Evolutionary conservation across 2,329 filamentous ascomycete genomes (phyloP), one percentile per base, ranked within the genome.

Genomic region (Nakataea oryzae): DNA sequence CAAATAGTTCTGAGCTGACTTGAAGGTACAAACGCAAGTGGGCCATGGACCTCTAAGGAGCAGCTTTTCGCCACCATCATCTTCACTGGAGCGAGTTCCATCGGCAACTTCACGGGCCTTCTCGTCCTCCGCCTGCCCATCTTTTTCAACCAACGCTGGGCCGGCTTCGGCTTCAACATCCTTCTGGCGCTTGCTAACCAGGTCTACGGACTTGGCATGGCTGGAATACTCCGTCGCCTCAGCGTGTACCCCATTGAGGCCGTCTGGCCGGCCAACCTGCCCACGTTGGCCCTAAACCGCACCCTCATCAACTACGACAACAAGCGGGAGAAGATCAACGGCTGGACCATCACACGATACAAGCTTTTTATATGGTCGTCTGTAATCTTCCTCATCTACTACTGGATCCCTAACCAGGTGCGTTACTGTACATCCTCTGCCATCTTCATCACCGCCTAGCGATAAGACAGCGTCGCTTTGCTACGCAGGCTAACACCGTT

Each of bases 261-360:
- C 1, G 62, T 79, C 3, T 80, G 77, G 77, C 78, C 78, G 0
- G 74, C 73, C 0, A 69, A 74, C 5, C 65, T 79, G n/a, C 72
- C 73, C 1, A 72, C 67, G 6, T 70, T 75, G 21, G 71, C 73
- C 4, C 69, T 76, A 65, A 75, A 74, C 62, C 64, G 69, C 7
- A 71, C 74, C 0, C 62, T 73, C 24, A 70, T 68, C 7, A 67
- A 67, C 2, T 72, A 72, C 0, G 74, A 78, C 56, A 69, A 77
- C 56, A 69, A 65, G 61, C 55, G 26, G 30, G 74, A 74, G 64
- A 71, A 70, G 12, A 69, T 75, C 50, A 67, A 80, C 64, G 79
- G 80, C 8, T 76, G 75, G 76, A 74, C 71, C 54, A 70, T 81
- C 29, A 75, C 76, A 1, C 75, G 76, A 0, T 77, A 78, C 64